Conservation (phyloP, 148 eudicot genomes). For the Rhododendron vialii region DNA sequence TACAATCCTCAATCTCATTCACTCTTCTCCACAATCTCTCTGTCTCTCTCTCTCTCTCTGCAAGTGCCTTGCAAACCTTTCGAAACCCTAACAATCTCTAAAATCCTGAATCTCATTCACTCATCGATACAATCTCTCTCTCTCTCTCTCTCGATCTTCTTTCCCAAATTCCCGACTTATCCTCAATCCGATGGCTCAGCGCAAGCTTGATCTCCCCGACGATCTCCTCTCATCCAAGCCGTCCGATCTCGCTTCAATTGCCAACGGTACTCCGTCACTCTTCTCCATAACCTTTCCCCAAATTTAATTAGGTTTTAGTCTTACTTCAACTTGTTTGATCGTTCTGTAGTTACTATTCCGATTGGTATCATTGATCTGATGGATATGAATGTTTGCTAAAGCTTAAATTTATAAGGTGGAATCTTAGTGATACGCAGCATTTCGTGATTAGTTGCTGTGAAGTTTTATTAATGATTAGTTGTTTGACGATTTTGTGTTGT, state of each 20-base stretch:
- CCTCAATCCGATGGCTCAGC: constrained; percentile 41
- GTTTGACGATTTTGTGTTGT: background rate
- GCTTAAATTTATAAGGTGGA: background rate
- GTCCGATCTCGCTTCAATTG: constrained; percentile 31
- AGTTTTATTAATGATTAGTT: background rate
- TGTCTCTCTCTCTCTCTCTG: background rate
- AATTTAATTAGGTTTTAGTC: background rate
- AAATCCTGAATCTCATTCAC: constrained; percentile 4
- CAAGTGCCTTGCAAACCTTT: constrained; percentile 3
- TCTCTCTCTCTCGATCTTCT: constrained; percentile 2
- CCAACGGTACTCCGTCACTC: constrained; percentile 16
- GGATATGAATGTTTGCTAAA: background rate
- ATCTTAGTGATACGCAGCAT: background rate
- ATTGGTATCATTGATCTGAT: constrained; percentile 17
- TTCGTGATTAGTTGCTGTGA: background rate
- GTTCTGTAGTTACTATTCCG: background rate
- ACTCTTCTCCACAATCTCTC: background rate
- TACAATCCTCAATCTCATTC: background rate
- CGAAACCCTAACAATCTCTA: constrained; percentile 14
- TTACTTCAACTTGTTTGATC: background rate
- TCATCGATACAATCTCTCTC: background rate
- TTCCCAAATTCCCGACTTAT: constrained; percentile 14
- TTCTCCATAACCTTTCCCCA: background rate
- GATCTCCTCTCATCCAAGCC: constrained; percentile 57
- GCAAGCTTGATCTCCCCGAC: constrained; percentile 60